phyloP scores from a whole-genome alignment of 1,284 basidiomycete species.

The Pseudozyma sp. region DNA sequence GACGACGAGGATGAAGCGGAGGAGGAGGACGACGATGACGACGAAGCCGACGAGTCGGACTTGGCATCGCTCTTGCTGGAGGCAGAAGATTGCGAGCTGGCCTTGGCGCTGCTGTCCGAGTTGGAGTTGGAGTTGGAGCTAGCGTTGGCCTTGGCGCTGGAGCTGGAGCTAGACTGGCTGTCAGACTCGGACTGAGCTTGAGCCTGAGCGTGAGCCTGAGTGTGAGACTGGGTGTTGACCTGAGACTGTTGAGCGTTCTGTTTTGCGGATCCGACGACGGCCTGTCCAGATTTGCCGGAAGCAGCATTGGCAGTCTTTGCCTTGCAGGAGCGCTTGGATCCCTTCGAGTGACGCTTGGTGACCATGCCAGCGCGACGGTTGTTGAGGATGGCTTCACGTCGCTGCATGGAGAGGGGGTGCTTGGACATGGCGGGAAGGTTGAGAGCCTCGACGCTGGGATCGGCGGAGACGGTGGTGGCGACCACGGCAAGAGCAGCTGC shows the following conservation, averaged over 20 bases:
- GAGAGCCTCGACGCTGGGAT: constrained; percentile 22
- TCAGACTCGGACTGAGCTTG: constrained; percentile 11
- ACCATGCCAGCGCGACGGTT: constrained; percentile 14
- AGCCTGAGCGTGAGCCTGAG: constrained; percentile 4
- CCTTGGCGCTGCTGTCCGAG: constrained; percentile 5
- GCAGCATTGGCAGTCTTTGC: constrained; percentile 33
- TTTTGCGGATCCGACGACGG: constrained; percentile 8
- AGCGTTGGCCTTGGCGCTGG: constrained; percentile 4
- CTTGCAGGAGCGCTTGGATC: constrained; percentile 36
- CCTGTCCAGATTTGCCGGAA: constrained; percentile 10
- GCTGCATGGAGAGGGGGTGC: constrained; percentile 48
- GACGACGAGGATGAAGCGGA: constrained; percentile 12
- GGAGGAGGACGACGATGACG: constrained; percentile 12
- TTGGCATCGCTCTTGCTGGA: constrained; percentile 19
- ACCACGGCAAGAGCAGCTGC: constrained; percentile 40
- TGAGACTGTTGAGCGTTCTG: constrained; percentile 14
- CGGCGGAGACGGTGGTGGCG: constrained; percentile 33
- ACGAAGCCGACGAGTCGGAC: constrained; percentile 17
- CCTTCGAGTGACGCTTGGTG: constrained; percentile 29
- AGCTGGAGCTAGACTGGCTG: constrained; percentile 10
- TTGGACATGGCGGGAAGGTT: constrained; percentile 43
- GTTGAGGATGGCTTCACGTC: constrained; percentile 41
- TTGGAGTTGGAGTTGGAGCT: constrained; percentile 8
- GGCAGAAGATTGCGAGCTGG: constrained; percentile 15
- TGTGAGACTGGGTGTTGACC: constrained; percentile 16